Conservation (phyloP, 352 stramenopile species). For the Phytophthora uliginosa region DNA sequence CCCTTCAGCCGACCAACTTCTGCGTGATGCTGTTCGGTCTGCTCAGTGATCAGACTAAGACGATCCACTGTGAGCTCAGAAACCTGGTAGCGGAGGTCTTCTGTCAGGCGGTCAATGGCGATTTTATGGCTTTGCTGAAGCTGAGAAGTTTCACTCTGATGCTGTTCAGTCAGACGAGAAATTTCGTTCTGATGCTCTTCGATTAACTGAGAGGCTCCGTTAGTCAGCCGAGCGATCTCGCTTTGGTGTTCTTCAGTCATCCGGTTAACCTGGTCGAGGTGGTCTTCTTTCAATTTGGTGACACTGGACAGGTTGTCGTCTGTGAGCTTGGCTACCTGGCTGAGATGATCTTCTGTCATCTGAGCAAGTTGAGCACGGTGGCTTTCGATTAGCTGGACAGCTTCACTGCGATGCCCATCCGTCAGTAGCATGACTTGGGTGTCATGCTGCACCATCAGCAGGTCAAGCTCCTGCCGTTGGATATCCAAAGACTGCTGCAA, state of each 20-base stretch:
- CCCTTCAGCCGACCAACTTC: slow-evolving; percentile 6
- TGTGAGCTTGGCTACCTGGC: not conserved
- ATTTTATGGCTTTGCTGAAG: slow-evolving; percentile 6
- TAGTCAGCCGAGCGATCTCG: slow-evolving; percentile 9
- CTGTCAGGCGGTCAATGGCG: slow-evolving; percentile 13
- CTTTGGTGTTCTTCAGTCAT: slow-evolving; percentile 16
- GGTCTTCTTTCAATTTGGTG: slow-evolving; percentile 13
- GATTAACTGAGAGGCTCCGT: slow-evolving; percentile 2
- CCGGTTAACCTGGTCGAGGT: slow-evolving; percentile 6
- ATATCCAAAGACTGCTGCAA: slow-evolving; percentile 26
- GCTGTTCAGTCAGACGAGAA: slow-evolving; percentile 6
- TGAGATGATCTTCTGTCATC: slow-evolving; percentile 7
- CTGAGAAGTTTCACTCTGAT: not conserved
- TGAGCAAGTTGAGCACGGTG: slow-evolving; percentile 23
- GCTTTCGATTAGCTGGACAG: slow-evolving; percentile 27
- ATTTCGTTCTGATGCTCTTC: slow-evolving; percentile 13
- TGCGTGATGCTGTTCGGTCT: slow-evolving; percentile 8
- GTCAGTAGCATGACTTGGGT: slow-evolving; percentile 23
- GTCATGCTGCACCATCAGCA: slow-evolving; percentile 32
- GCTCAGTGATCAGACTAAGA: slow-evolving; percentile 9
- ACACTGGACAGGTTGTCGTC: slow-evolving; percentile 14
- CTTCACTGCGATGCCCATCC: slow-evolving; percentile 21
- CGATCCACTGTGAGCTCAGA: slow-evolving; percentile 14
- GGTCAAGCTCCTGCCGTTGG: slow-evolving; percentile 30
- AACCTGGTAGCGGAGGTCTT: slow-evolving; percentile 7